Conservation (phyloP, 352 stramenopile genomes). For the Phytopythium sindhum region DNA sequence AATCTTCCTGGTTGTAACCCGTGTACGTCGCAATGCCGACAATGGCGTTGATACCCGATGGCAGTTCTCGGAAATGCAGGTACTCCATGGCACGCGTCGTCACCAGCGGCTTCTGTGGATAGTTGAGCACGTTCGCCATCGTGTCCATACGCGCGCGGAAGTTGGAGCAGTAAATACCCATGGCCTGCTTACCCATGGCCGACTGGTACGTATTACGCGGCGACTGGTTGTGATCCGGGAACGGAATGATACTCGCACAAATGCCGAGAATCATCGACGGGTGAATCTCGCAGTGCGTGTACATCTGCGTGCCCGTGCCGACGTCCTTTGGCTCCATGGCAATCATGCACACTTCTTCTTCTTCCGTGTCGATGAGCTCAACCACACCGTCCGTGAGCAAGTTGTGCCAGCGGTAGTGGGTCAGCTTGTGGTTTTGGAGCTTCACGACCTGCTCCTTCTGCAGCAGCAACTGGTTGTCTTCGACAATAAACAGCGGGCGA, state of each 20-base stretch:
- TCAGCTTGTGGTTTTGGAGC: slow-evolving; percentile 90
- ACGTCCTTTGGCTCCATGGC: slow-evolving; percentile 98
- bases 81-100: slow-evolving; percentile 99
- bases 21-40: slow-evolving; percentile 86
- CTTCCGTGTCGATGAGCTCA: slow-evolving; percentile 98
- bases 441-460: slow-evolving; percentile 98
- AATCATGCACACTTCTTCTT: slow-evolving; percentile 99
- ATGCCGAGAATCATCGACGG: slow-evolving; percentile 99
- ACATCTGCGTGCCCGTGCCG: slow-evolving; percentile 88
- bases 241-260: slow-evolving; percentile 99
- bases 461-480: slow-evolving; percentile 94
- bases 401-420: slow-evolving; percentile 87
- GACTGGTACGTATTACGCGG: slow-evolving; percentile 99
- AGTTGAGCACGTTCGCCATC: slow-evolving; percentile 99
- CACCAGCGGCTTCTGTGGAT: slow-evolving; percentile 99
- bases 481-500: slow-evolving; percentile 98
- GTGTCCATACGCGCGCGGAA: slow-evolving; percentile 99
- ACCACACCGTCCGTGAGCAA: slow-evolving; percentile 93
- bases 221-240: slow-evolving; percentile 99
- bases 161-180: slow-evolving; percentile 99
- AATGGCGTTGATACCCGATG: slow-evolving; percentile 98
- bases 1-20: slow-evolving; percentile 99
- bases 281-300: slow-evolving; percentile 99
- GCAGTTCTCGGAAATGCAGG: slow-evolving; percentile 97
- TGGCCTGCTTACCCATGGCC: slow-evolving; percentile 99